Conservation (phyloP, 805 yeast species). For the Lipomyces mesembrius region DNA sequence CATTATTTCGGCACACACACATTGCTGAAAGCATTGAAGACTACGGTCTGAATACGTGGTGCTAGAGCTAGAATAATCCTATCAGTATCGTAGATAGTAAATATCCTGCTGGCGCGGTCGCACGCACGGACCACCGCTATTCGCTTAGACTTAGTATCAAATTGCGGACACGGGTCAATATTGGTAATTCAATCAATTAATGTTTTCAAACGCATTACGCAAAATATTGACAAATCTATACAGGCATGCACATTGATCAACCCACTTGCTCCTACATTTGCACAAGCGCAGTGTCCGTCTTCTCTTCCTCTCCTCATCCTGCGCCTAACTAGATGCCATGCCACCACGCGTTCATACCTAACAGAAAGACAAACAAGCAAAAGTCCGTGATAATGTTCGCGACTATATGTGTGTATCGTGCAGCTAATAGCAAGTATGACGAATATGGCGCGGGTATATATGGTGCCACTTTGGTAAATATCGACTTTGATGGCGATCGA, state of each 20-base stretch:
- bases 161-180: neutral
- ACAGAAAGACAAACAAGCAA: slow-evolving; percentile 30
- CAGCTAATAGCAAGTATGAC: slow-evolving; percentile 31
- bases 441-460: slow-evolving; percentile 39
- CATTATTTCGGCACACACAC: no score
- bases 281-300: neutral
- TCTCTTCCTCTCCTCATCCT: neutral
- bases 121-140: neutral
- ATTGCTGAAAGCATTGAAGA: no score
- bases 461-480: slow-evolving; percentile 33
- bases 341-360: slow-evolving; percentile 33
- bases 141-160: neutral
- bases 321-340: slow-evolving; percentile 9
- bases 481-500: slow-evolving; percentile 38
- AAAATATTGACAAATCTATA: neutral
- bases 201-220: neutral
- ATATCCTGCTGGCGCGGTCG: neutral
- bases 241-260: neutral
- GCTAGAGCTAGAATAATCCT: no score
- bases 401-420: slow-evolving; percentile 36
- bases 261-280: neutral
- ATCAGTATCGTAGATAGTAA: neutral
- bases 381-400: slow-evolving; percentile 36
- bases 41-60: no score
- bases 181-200: neutral